A percentile compares a stretch with the other conserved stretches of the same genome.
phyloP scores from a whole-genome alignment of 2,329 filamentous ascomycete species.

The Botryosphaeria dothidea region DNA sequence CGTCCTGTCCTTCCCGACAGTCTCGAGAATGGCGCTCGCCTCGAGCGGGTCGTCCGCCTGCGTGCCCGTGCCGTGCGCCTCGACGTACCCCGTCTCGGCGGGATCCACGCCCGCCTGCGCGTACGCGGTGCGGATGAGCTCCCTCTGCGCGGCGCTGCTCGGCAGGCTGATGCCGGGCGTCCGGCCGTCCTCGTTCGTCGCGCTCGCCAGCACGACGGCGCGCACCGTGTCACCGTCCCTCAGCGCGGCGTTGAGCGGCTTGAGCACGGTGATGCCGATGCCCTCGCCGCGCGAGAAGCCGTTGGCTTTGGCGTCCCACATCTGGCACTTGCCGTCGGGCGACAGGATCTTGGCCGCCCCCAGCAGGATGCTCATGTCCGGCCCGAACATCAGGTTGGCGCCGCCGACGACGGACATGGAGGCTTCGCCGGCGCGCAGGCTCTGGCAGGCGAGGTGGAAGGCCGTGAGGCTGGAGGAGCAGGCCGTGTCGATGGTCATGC shows the following conservation, averaged over 20 bases:
- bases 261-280: slow-evolving; percentile 52
- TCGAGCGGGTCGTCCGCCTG: slow-evolving; percentile 23
- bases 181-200: slow-evolving; percentile 53
- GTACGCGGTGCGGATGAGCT: slow-evolving; percentile 39
- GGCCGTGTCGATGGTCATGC: slow-evolving; percentile 34
- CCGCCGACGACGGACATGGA: slow-evolving; percentile 38
- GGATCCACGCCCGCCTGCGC: slow-evolving; percentile 33
- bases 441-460: slow-evolving; percentile 32
- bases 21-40: slow-evolving; percentile 19
- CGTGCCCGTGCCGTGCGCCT: slow-evolving; percentile 30
- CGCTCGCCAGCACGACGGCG: slow-evolving; percentile 38
- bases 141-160: slow-evolving; percentile 50
- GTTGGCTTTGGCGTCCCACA: slow-evolving; percentile 44
- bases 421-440: slow-evolving; percentile 26
- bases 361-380: slow-evolving; percentile 27
- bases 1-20: background rate
- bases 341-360: slow-evolving; percentile 35
- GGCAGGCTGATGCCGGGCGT: slow-evolving; percentile 61
- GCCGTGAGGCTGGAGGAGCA: slow-evolving; percentile 31
- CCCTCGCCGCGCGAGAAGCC: slow-evolving; percentile 58
- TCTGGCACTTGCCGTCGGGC: slow-evolving; percentile 28
- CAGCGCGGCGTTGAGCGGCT: slow-evolving; percentile 51
- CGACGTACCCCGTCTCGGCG: slow-evolving; percentile 22
- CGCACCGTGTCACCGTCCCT: slow-evolving; percentile 48
- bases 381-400: slow-evolving; percentile 28